phyloP scores from a whole-genome alignment of 352 stramenopile genomes.

The Globisporangium rhizosaccharum region DNA sequence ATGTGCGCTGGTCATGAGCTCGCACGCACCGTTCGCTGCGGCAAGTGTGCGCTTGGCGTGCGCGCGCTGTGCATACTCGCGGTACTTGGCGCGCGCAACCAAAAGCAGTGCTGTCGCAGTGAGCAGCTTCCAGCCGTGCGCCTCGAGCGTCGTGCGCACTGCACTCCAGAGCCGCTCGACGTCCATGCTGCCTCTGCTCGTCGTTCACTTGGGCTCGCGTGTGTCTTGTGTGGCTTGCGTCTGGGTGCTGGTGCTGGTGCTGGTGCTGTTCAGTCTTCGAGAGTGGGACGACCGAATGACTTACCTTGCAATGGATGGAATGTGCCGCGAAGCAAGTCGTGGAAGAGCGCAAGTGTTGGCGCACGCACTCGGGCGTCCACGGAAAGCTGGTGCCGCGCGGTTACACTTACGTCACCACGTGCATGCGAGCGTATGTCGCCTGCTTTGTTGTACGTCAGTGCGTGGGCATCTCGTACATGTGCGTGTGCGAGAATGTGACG shows the following conservation, averaged over 20 bases:
- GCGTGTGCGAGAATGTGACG: too few relatives aligned
- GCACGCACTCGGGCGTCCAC: neutral
- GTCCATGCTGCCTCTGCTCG: conserved; percentile 2
- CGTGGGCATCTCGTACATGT: too few relatives aligned
- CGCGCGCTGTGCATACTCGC: conserved; percentile 19
- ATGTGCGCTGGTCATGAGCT: conserved; percentile 7
- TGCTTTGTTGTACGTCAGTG: too few relatives aligned
- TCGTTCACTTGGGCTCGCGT: too few relatives aligned
- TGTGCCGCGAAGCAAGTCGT: neutral
- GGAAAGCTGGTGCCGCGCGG: neutral
- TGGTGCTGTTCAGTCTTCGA: neutral
- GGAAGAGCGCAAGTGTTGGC: neutral
- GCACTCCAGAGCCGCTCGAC: conserved; percentile 18
- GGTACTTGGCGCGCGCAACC: conserved; percentile 22
- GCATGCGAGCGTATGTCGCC: too few relatives aligned
- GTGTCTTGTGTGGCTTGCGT: neutral
- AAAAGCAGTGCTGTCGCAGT: conserved; percentile 20
- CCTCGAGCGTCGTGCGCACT: conserved; percentile 30
- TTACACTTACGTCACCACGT: neutral
- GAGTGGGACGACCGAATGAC: neutral
- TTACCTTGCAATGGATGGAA: too few relatives aligned
- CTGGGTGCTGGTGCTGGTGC: neutral
- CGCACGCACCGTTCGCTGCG: conserved; percentile 46
- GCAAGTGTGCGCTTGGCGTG: conserved; percentile 29
- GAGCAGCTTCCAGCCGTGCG: conserved; percentile 53